Percentiles rank a stretch among this genome's conserved stretches.
Conservation (phyloP, 768 basidiomycete species). For the Kwoniella bestiolae region DNA sequence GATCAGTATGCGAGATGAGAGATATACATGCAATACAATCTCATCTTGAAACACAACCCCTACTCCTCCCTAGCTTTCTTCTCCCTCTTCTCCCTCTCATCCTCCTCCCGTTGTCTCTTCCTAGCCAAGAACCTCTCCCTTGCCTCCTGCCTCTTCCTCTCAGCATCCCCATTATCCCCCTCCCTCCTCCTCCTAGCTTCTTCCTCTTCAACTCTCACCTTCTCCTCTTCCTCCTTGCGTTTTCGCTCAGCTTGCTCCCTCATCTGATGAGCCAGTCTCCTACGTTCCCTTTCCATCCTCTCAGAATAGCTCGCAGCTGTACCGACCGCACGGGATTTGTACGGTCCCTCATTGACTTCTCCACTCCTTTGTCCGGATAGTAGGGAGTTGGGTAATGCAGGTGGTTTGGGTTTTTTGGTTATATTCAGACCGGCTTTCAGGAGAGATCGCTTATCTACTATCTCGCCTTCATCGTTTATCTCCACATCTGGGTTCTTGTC, state of each 20-base stretch:
- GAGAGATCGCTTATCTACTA: constrained; percentile 92
- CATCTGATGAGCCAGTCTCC: constrained; percentile 79
- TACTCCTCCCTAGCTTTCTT: constrained; percentile 67
- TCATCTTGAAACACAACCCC: neutral
- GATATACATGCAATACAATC: neutral
- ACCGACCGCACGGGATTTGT: constrained; percentile 70
- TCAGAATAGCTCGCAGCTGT: constrained; percentile 77
- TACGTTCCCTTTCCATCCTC: constrained; percentile 78
- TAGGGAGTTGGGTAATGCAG: constrained; percentile 61
- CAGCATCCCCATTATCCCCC: constrained; percentile 54
- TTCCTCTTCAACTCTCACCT: constrained; percentile 69
- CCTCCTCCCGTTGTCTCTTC: constrained; percentile 50
- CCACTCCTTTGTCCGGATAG: constrained; percentile 22
- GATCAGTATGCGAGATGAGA: too few species aligned
- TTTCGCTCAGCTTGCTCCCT: constrained; percentile 69
- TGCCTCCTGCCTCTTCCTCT: constrained; percentile 51
- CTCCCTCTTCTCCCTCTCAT: constrained; percentile 70
- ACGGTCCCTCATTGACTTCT: constrained; percentile 34
- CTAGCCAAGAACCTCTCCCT: constrained; percentile 52
- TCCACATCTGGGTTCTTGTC: constrained; percentile 76
- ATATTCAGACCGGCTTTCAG: constrained; percentile 91
- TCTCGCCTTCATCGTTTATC: constrained; percentile 95
- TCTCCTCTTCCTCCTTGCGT: constrained; percentile 65
- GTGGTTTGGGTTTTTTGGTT: constrained; percentile 62
- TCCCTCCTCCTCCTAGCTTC: constrained; percentile 58